phyloP scores from a whole-genome alignment of 2,329 filamentous ascomycete genomes.

The Aspergillus ruber region DNA sequence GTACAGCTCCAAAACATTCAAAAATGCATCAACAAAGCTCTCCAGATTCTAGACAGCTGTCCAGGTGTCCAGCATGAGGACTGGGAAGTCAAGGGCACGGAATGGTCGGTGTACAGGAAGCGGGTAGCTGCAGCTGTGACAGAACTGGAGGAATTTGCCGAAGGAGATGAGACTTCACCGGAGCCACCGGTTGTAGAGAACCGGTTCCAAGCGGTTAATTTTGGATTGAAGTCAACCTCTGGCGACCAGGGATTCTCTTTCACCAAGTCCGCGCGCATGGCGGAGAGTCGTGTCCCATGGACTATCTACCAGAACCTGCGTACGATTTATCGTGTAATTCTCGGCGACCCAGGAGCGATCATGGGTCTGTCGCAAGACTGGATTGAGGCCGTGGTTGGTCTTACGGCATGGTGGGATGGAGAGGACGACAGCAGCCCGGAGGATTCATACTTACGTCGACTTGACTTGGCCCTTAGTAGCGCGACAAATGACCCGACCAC shows the following conservation, averaged over 20 bases:
- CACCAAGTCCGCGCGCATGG: constrained; percentile 61
- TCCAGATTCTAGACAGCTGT: constrained; percentile 64
- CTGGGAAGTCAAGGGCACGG: constrained; percentile 75
- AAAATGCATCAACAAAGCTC: constrained; percentile 61
- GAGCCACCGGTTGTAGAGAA: constrained; percentile 34
- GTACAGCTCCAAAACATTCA: constrained; percentile 72
- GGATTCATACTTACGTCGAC: constrained; percentile 65
- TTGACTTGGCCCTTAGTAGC: constrained; percentile 62
- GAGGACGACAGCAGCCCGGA: constrained; percentile 56
- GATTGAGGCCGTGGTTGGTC: constrained; percentile 77
- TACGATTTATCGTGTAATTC: constrained; percentile 70
- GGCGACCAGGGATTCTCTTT: constrained; percentile 53
- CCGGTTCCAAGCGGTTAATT: constrained; percentile 44
- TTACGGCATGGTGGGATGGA: constrained; percentile 91
- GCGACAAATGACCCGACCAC: constrained; percentile 58
- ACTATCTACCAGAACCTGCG: constrained; percentile 80
- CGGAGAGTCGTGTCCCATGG: constrained; percentile 83
- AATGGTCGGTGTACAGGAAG: constrained; percentile 79
- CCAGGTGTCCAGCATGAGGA: constrained; percentile 58
- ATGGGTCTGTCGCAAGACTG: constrained; percentile 76
- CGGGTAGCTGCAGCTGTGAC: constrained; percentile 63
- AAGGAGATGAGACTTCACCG: constrained; percentile 56
- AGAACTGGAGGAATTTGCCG: constrained; percentile 69
- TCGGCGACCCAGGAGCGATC: constrained; percentile 70
- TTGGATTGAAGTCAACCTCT: constrained; percentile 35